Conservation (phyloP, 257 asterid genomes). For the Buddleja alternifolia region DNA sequence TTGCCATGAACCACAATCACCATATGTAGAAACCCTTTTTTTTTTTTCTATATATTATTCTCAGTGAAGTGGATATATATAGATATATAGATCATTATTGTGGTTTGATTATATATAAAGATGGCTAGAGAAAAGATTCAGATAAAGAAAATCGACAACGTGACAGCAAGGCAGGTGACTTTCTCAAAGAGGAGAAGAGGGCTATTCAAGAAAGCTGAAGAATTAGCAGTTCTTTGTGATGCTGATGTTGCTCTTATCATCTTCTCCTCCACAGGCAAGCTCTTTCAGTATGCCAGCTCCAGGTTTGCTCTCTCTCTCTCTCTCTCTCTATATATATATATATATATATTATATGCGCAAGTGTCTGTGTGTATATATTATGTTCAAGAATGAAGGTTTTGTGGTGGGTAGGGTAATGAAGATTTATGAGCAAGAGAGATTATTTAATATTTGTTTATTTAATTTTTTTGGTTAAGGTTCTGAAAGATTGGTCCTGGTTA, state of each 20-base stretch:
- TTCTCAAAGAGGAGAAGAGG: conserved; percentile 86
- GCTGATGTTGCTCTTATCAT: conserved; percentile 74
- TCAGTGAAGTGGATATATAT: neutral
- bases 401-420: neutral
- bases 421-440: neutral
- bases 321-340: conserved; percentile 1
- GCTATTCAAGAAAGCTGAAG: conserved; percentile 83
- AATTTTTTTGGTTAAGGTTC: neutral
- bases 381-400: neutral
- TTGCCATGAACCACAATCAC: conserved; percentile 11
- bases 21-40: conserved; percentile 38
- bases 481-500: neutral
- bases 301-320: conserved; percentile 43
- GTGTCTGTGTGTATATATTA: neutral
- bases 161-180: conserved; percentile 73
- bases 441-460: neutral
- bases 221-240: conserved; percentile 80
- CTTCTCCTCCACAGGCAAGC: conserved; percentile 75
- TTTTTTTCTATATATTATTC: neutral
- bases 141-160: conserved; percentile 86
- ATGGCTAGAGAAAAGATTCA: conserved; percentile 84
- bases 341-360: neutral
- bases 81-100: too few relatives aligned
- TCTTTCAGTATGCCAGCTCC: conserved; percentile 69
- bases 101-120: too few relatives aligned